These are phyloP conservation scores for Cucurbita moschata DNA, from an alignment of 306 rosid species.

Conservation along the genomic window DNA sequence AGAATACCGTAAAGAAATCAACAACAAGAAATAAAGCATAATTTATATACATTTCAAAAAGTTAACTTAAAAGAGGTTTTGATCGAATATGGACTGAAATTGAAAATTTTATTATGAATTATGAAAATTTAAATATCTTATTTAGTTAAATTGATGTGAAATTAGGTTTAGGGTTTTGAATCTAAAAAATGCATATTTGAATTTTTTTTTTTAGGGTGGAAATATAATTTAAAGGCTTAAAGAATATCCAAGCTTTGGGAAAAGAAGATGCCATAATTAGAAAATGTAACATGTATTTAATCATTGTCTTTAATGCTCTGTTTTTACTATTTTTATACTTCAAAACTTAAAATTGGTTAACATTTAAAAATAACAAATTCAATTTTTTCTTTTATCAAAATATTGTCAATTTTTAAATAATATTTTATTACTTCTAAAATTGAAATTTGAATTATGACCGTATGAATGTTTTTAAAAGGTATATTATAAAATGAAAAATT, in stretches of 20 bases:
- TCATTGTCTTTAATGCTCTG: neutral
- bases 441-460: too few species aligned
- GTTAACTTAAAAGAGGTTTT: neutral
- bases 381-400: neutral
- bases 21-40: neutral
- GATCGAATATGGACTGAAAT: too few species aligned
- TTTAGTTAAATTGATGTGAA: neutral
- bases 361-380: neutral
- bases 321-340: neutral
- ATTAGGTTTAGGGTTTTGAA: too few species aligned
- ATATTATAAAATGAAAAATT: too few species aligned
- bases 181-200: too few species aligned
- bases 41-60: neutral
- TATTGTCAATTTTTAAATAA: neutral
- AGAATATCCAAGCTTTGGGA: neutral
- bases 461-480: too few species aligned
- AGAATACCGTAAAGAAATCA: neutral
- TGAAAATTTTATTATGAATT: too few species aligned
- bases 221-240: neutral
- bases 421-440: neutral
- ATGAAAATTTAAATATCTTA: too few species aligned
- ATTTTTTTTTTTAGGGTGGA: neutral
- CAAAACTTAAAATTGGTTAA: neutral
- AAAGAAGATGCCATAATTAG: constrained; percentile 1
- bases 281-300: neutral